Base-by-base conservation (phyloP, 257 asterid genomes). In the Salvia hispanica region DNA sequence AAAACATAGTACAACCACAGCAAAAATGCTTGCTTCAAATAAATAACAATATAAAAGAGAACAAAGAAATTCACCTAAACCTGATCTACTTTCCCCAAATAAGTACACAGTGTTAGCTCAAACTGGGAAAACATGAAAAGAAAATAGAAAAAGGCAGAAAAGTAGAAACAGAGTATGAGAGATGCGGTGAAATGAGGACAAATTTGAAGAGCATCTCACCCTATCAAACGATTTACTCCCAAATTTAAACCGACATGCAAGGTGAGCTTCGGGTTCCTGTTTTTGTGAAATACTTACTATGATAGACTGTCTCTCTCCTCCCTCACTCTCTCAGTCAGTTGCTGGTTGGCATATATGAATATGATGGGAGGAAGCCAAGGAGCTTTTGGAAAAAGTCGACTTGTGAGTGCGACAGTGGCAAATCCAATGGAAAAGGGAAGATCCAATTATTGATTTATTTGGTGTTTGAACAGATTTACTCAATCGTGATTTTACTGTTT, bases 11-110 rank as follows among this genome's bases (percentile, higher is more conserved):
- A 51, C 33, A 43, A 42, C 8, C 51, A 40, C 73, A 7, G 4
- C 66, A 18, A 57, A 33, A 25, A 33, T 3, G 3, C 13, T 51
- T 31, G 25, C 66, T 62, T 46, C 67, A 67, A 9, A 72, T 42
- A 33, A 28, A 13, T 28, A 39, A 2, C 9, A 25, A 36, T 21
- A 16, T 9, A 40, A 13, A 64, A 12, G 42, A 73, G 68, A 39
- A 59, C 3, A 34, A 50, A 16, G 16, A 60, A 28, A 25, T 16
- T 44, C 44, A 48, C 59, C 65, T 52, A 57, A 42, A 55, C 50
- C 21, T 67, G 67, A 72, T 62, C 68, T 45, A 14, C 58, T 44
- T 12, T 15, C 25, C 46, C 39, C 3, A 37, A 69, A 45, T 5
- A 7, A 62, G 9, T 50, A 48, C 7, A 16, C 5, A 43, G 11